A percentile compares a stretch with the other conserved stretches of the same genome.
Evolutionary conservation across 202 grass and related monocot genomes (phyloP).

Genomic region (Carex sylvatica): DNA sequence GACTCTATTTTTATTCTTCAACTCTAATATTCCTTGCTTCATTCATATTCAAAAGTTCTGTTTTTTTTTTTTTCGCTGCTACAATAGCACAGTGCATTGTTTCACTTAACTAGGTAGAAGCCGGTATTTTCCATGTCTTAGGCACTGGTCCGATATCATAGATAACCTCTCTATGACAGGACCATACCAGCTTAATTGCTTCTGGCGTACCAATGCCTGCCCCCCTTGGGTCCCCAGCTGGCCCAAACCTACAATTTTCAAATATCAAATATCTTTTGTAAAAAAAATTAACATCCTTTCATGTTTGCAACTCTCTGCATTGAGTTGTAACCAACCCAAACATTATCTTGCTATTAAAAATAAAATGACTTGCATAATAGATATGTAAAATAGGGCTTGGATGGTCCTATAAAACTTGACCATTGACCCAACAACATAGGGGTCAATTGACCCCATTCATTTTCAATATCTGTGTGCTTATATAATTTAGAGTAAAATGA

Average conservation of each 20-base stretch:
- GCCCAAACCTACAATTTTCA: not conserved
- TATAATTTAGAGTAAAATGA: no score
- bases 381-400: no score
- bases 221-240: conserved; percentile 79
- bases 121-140: no score
- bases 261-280: not conserved
- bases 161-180: conserved; percentile 94
- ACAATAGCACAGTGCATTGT: not conserved
- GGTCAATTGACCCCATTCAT: no score
- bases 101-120: conserved; percentile 36
- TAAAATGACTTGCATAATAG: not conserved
- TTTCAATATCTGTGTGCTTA: no score
- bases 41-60: not conserved
- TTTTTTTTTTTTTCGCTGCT: not conserved
- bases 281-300: not conserved
- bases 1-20: not conserved
- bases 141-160: conserved; percentile 63
- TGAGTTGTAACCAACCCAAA: not conserved
- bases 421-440: not conserved
- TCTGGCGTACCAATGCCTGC: conserved; percentile 94
- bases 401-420: not conserved
- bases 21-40: not conserved
- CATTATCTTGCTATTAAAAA: not conserved
- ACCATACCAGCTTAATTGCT: conserved; percentile 96
- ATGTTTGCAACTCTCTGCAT: not conserved